Evolutionary conservation across 192 early-diverging fungal species (phyloP), one percentile per base, ranked within the genome.

Genomic region (Entomortierella parvispora): DNA sequence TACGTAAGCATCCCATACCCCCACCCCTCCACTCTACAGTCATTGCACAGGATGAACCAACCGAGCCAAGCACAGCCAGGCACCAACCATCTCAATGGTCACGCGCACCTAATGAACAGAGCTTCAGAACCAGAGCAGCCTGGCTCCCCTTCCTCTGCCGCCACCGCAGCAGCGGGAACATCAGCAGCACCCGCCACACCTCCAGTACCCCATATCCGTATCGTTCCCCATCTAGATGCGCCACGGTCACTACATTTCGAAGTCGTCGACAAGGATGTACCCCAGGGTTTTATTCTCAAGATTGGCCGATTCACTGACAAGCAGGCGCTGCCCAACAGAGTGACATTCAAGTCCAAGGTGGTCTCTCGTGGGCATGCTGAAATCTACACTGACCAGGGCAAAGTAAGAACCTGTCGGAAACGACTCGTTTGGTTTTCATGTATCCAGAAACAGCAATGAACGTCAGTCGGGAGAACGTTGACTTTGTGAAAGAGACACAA

Each of bases 311-410:
- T 91, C 69, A 91, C 90, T 2, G 91, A 93, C 61, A 87, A 86
- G 65, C 83, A 87, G 22, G 44, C 62, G 17, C 47, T 74, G 52
- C 83, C 87, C 77, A 92, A 93, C 76, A 83, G 89, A 23, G 87
- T 94, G 44, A 91, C 91, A 33, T 94, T 94, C 84, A 90, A 93
- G 80, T 91, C 89, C 82, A 99, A 99, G 78, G 97, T 99, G 49
- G 97, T 98, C 7, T 91, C 89, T 53, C 87, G 97, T 43, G 90
- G 86, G 62, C 97, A 99, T 64, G 96, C 96, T 3, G 97, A 98
- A 77, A 90, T 99, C 53, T 98, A 94, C 90, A 86, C 88, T 10
- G 92, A 94, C 58, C 84, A 86, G 68, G 90, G 89, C 47, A 83
- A 84, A 79, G 85, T 86, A 74, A 54, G 17, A 18, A 58, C n/a